Evolutionary conservation across 179 eudicot genomes (phyloP), one percentile per base, ranked within the genome.

Genomic region (Corrigiola litoralis): DNA sequence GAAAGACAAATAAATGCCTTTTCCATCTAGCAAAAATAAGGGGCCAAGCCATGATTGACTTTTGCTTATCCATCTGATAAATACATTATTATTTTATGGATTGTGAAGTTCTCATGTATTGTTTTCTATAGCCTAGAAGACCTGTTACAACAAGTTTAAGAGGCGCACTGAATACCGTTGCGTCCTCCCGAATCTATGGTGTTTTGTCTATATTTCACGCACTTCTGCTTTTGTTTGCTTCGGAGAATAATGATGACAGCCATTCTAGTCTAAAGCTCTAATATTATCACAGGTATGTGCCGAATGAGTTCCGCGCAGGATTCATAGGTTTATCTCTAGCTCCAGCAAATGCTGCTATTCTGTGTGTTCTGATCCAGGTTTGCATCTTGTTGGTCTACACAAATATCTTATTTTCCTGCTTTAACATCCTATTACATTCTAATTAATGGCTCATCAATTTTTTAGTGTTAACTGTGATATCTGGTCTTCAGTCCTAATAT

Each of bases 291-390:
- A 90, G 95, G 87, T 82, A 82, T 67, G 82, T 90, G 67, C 94
- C 99, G 27, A 88, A 86, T 78, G 88, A 90, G 76, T 80, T 84
- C 58, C 97, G 97, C 51, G 96, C 91, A 27, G 97, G 97, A 58
- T 86, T 88, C 87, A 82, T 85, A 45, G 77, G 92, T 71, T 73
- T 91, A 38, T 88, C 92, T 56, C 73, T 84, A 42, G 91, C 82
- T 61, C 99, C 97, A 66, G 88, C 96, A 65, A 80, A 80, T 73
- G 85, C 89, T 46, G 85, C 88, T 49, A 48, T 82, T 48, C 72
- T 94, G 27, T 72, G 82, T 36, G 73, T 77, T 55, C 66, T 94
- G 28, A 25, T 88, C 68, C 89, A 80, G 77, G 97, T 86, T n/a
- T n/a, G n/a, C n/a, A n/a, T n/a, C n/a, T n/a, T n/a, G n/a, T n/a